Percentiles rank a stretch among this genome's conserved stretches.
These are phyloP conservation scores for Diutina rugosa DNA, from an alignment of 1,139 yeast genomes.

Conservation along the genomic window DNA sequence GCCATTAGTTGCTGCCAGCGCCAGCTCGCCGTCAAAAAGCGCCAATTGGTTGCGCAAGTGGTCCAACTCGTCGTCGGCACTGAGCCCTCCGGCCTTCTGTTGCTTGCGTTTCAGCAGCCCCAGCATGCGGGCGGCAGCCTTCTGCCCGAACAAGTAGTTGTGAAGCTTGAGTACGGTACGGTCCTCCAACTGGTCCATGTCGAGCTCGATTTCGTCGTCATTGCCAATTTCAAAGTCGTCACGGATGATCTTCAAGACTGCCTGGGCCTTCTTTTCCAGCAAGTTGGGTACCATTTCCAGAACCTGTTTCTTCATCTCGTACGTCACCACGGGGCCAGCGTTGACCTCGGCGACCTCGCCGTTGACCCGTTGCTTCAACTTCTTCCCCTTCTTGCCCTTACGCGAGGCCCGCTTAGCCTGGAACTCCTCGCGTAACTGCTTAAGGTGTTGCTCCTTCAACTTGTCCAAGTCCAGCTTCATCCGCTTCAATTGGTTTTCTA, in stretches of 20 bases:
- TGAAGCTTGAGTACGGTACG: conserved; percentile 73
- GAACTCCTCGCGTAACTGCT: conserved; percentile 37
- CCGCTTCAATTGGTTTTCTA: conserved; percentile 75
- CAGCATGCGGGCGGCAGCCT: conserved; percentile 15
- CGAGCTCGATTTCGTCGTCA: conserved; percentile 81
- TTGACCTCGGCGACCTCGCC: conserved; percentile 6
- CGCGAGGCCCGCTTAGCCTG: conserved; percentile 18
- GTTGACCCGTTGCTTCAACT: conserved; percentile 13
- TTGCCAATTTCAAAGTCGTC: conserved; percentile 69
- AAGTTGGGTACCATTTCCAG: conserved; percentile 73
- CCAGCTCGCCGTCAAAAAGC: conserved; percentile 47
- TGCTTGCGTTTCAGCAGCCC: conserved; percentile 79
- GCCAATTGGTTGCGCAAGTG: conserved; percentile 74
- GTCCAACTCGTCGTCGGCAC: conserved; percentile 50
- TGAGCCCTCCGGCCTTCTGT: neutral
- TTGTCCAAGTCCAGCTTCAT: conserved; percentile 79
- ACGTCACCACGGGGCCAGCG: conserved; percentile 46
- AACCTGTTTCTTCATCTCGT: conserved; percentile 93
- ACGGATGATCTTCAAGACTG: conserved; percentile 74
- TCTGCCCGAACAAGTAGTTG: conserved; percentile 59
- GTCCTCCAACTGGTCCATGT: conserved; percentile 88
- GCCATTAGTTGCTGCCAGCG: neutral
- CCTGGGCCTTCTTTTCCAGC: conserved; percentile 71
- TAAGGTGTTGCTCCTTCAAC: conserved; percentile 57
- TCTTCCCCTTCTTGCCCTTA: conserved; percentile 30